A percentile compares a stretch with the other conserved stretches of the same genome.
phyloP scores from a whole-genome alignment of 2,329 filamentous ascomycete genomes.

The Chaetomium globosum region DNA sequence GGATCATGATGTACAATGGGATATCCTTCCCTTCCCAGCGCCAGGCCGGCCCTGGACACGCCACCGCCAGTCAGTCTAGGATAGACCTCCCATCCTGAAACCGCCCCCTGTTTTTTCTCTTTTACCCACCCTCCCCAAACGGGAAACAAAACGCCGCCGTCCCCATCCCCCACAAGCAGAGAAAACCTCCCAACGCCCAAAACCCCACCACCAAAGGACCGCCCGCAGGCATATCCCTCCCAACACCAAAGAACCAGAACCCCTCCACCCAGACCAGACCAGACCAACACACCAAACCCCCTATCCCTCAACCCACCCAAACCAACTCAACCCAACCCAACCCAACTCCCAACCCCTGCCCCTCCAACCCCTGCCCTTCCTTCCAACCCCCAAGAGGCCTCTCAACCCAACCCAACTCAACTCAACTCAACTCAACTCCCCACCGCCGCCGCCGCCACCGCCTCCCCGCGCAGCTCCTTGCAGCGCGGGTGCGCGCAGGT shows the following conservation, averaged over 20 bases:
- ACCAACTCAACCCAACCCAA: too few relatives aligned
- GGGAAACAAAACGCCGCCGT: not conserved
- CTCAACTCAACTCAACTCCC: too few relatives aligned
- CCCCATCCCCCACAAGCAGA: not conserved
- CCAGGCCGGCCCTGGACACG: not conserved
- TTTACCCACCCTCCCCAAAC: not conserved
- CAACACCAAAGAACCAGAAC: not conserved
- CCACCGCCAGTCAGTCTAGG: not conserved
- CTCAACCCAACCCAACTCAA: too few relatives aligned
- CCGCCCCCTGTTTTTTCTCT: not conserved
- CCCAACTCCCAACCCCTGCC: not conserved
- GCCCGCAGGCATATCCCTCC: not conserved
- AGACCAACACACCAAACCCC: too few relatives aligned
- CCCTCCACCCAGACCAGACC: too few relatives aligned
- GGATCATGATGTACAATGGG: not conserved
- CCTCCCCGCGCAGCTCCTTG: conserved; percentile 34
- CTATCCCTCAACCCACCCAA: too few relatives aligned
- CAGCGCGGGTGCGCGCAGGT: conserved; percentile 34
- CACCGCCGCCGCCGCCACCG: not conserved
- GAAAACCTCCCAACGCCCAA: not conserved
- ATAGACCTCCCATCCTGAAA: not conserved
- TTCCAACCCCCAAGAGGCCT: not conserved
- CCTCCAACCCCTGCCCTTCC: not conserved
- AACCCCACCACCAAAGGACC: not conserved
- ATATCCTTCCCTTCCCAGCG: not conserved